phyloP scores from a whole-genome alignment of 768 basidiomycete species.

The Tephrocybe sp. region DNA sequence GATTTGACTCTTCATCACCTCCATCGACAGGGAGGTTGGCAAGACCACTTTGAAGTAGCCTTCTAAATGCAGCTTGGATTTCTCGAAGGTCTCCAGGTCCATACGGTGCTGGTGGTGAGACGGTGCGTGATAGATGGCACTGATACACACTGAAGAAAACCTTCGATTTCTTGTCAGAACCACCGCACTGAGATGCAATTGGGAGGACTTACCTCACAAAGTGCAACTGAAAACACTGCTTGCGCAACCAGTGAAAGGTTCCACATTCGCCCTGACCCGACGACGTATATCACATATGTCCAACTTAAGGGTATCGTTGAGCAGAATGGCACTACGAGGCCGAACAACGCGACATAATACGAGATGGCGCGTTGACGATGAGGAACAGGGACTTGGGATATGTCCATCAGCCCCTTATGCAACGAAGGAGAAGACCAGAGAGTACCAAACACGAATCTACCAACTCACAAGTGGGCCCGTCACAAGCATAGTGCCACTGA shows the following conservation, averaged over 20 bases:
- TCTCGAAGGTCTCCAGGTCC: slow-evolving; percentile 48
- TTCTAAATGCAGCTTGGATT: slow-evolving; percentile 55
- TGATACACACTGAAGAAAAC: slow-evolving; percentile 71
- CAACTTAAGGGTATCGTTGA: slow-evolving; percentile 61
- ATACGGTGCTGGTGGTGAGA: slow-evolving; percentile 44
- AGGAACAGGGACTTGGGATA: slow-evolving; percentile 35
- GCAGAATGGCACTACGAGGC: slow-evolving; percentile 63
- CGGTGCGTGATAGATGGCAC: slow-evolving; percentile 41
- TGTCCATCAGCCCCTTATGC: slow-evolving; percentile 20
- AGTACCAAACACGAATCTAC: not conserved
- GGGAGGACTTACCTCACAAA: slow-evolving; percentile 51
- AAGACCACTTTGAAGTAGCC: slow-evolving; percentile 67
- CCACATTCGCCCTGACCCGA: slow-evolving; percentile 41
- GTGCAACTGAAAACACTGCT: slow-evolving; percentile 44
- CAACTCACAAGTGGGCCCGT: not conserved
- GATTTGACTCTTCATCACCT: slow-evolving; percentile 53
- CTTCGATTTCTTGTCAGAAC: slow-evolving; percentile 29
- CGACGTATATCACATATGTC: slow-evolving; percentile 52
- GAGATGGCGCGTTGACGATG: slow-evolving; percentile 39
- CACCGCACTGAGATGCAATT: not conserved
- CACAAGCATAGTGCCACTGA: not conserved
- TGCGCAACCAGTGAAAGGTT: slow-evolving; percentile 35
- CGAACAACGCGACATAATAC: slow-evolving; percentile 58
- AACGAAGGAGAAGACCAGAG: not conserved
- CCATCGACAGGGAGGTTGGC: slow-evolving; percentile 48